These are phyloP conservation scores for Amoebophrya sp. DNA, from an alignment of 169 alveolate genomes.

Conservation along the genomic window DNA sequence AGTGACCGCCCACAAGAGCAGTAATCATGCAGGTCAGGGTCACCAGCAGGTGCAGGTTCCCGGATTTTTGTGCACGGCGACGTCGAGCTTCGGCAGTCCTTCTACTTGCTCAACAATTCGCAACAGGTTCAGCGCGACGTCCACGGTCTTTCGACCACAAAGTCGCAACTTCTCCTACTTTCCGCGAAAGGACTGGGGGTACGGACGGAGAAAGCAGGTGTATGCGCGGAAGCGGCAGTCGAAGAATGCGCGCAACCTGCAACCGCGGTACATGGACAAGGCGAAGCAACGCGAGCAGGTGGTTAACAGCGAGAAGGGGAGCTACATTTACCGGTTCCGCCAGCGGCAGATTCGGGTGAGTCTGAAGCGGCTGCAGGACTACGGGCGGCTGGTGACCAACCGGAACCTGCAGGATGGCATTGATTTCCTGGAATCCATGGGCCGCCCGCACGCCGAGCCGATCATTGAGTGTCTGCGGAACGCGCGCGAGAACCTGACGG, in stretches of 20 bases:
- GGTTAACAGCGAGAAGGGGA: not conserved
- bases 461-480: not conserved
- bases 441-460: not conserved
- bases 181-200: not conserved
- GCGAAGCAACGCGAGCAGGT: not conserved
- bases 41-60: no score
- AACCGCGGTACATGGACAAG: not conserved
- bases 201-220: not conserved
- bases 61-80: no score
- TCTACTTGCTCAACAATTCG: no score
- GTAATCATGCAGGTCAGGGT: no score
- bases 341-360: not conserved
- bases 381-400: not conserved
- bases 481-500: not conserved
- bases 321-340: not conserved
- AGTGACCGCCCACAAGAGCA: no score
- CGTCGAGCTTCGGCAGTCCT: no score
- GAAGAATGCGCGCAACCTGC: not conserved
- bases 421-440: not conserved
- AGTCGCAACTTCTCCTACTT: no score
- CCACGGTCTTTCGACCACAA: no score
- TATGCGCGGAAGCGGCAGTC: not conserved
- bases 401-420: constrained; percentile 1
- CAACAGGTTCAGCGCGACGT: no score
- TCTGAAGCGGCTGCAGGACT: not conserved